Percentiles rank a stretch among this genome's conserved stretches.
Conservation (phyloP, 441 rosid species). For the Arabidopsis hybrid region DNA sequence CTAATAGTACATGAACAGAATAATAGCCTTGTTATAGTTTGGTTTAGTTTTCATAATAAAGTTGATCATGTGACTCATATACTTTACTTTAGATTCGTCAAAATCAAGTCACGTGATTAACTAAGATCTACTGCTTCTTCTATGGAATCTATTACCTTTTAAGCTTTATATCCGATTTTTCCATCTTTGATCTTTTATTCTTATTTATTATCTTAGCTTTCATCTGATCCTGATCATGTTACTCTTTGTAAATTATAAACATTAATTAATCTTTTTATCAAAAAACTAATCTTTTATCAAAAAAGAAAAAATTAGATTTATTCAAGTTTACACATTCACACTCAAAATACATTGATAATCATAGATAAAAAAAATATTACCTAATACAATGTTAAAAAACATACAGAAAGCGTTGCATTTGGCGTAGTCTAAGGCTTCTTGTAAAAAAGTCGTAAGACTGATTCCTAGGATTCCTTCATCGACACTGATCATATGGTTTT, state of each 20-base stretch:
- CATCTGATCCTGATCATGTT: constrained; percentile 8
- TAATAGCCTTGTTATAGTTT: neutral
- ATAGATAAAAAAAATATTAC: neutral
- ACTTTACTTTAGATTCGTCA: constrained; percentile 25
- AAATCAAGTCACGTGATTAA: constrained; percentile 43
- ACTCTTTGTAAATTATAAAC: neutral
- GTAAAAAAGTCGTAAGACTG: constrained; percentile 13
- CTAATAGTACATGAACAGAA: neutral
- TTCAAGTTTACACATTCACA: neutral
- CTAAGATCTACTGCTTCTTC: constrained; percentile 27
- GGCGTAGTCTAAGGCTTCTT: constrained; percentile 12
- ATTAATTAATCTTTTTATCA: too few species aligned
- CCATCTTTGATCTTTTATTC: constrained; percentile 4
- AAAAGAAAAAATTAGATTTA: too few species aligned
- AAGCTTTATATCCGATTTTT: constrained; percentile 28
- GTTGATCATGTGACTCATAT: constrained; percentile 30
- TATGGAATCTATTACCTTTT: constrained; percentile 28
- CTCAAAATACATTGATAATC: neutral
- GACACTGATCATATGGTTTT: constrained; percentile 15
- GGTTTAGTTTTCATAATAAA: neutral
- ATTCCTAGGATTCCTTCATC: constrained; percentile 37
- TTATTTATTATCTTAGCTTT: constrained; percentile 18
- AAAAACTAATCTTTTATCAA: too few species aligned
- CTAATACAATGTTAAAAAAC: neutral
- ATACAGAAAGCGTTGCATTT: constrained; percentile 13